Percentiles rank a stretch among this genome's conserved stretches.
These are phyloP conservation scores for Ascodesmis nigricans DNA, from an alignment of 495 filamentous ascomycete species.

Conservation along the genomic window DNA sequence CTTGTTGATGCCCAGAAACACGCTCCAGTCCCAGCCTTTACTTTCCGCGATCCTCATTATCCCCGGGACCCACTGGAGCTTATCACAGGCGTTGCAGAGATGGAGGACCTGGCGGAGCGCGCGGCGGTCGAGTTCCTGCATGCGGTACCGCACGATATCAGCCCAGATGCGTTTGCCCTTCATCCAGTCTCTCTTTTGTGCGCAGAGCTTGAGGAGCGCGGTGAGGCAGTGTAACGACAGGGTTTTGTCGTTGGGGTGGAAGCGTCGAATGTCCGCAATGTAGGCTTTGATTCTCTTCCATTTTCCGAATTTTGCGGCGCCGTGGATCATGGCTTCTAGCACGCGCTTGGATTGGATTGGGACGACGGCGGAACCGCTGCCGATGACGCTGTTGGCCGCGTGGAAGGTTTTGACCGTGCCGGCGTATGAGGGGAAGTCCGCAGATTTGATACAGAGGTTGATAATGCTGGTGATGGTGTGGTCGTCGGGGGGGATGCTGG, in stretches of 20 bases:
- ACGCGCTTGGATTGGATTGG: slow-evolving; percentile 6
- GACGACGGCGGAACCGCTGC: slow-evolving; percentile 6
- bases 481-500: slow-evolving; percentile 13
- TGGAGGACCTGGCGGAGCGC: slow-evolving; percentile 14
- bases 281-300: slow-evolving; percentile 7
- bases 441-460: slow-evolving; percentile 18
- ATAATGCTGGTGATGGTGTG: slow-evolving; percentile 13
- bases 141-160: slow-evolving; percentile 5
- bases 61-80: neutral
- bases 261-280: no score
- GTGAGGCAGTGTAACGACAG: slow-evolving; percentile 7
- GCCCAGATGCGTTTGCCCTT: slow-evolving; percentile 8
- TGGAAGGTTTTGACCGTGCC: slow-evolving; percentile 11
- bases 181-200: slow-evolving; percentile 12
- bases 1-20: slow-evolving; percentile 4
- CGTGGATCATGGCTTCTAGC: slow-evolving; percentile 11
- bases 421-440: slow-evolving; percentile 8
- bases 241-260: slow-evolving; percentile 6
- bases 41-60: slow-evolving; percentile 6
- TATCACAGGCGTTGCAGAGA: slow-evolving; percentile 10
- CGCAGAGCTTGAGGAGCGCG: slow-evolving; percentile 11
- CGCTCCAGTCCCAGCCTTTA: slow-evolving; percentile 8
- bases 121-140: slow-evolving; percentile 1
- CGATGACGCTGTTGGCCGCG: slow-evolving; percentile 9
- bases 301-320: slow-evolving; percentile 15